Conservation (phyloP, 306 rosid species). For the Vigna radiata region DNA sequence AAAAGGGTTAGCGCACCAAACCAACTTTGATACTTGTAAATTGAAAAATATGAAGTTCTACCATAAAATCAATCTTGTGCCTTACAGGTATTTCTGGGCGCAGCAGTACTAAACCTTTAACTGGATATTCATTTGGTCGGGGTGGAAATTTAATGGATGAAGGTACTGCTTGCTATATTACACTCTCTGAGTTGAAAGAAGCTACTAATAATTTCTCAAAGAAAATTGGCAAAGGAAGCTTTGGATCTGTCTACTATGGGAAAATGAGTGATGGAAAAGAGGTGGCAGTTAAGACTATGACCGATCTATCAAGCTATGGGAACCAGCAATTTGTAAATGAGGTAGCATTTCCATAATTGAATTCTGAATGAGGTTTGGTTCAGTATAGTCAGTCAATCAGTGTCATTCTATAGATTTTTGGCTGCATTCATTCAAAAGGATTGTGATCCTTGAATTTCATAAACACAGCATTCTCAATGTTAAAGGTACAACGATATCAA, state of each 20-base stretch:
- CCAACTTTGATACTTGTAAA: not conserved
- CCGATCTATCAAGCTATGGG: constrained; percentile 79
- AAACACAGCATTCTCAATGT: too few relatives aligned
- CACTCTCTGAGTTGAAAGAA: constrained; percentile 76
- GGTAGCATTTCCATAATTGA: constrained; percentile 54
- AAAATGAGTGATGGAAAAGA: constrained; percentile 97
- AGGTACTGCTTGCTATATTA: constrained; percentile 77
- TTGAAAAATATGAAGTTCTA: constrained; percentile 22
- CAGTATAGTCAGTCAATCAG: not conserved
- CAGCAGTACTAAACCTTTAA: constrained; percentile 65
- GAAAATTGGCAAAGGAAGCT: constrained; percentile 95
- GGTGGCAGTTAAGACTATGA: constrained; percentile 95
- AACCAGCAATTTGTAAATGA: constrained; percentile 88
- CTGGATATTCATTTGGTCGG: constrained; percentile 59
- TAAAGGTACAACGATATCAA: not conserved
- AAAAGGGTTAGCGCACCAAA: constrained; percentile 57
- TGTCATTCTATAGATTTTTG: not conserved
- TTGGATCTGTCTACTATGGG: constrained; percentile 93
- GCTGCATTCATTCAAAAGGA: constrained; percentile 20
- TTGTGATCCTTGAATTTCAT: constrained; percentile 14
- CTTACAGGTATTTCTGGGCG: constrained; percentile 68
- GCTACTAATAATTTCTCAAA: constrained; percentile 76
- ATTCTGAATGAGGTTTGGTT: constrained; percentile 10
- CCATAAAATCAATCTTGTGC: constrained; percentile 41
- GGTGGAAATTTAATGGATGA: constrained; percentile 79